These are phyloP conservation scores for Penicillium riverlandense DNA, from an alignment of 495 filamentous ascomycete genomes.

Conservation along the genomic window DNA sequence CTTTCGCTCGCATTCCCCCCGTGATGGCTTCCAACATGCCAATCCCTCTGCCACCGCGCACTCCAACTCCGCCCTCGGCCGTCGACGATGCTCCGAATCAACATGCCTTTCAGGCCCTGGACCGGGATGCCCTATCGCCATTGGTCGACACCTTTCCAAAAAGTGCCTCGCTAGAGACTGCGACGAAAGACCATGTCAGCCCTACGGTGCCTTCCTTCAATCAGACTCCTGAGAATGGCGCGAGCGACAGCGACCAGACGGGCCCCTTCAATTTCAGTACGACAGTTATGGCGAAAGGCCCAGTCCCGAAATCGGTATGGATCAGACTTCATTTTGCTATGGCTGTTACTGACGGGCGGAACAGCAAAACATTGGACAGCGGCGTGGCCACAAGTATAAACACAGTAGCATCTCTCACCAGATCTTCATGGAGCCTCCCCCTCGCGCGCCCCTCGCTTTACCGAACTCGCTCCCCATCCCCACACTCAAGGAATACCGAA, in stretches of 20 bases:
- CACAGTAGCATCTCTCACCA: constrained; percentile 95
- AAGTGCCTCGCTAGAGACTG: constrained; percentile 17
- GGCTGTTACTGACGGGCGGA: background rate
- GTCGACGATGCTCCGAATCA: constrained; percentile 41
- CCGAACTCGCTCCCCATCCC: constrained; percentile 95
- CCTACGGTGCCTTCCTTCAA: constrained; percentile 37
- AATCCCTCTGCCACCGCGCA: constrained; percentile 57
- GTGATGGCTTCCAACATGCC: constrained; percentile 54
- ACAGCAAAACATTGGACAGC: constrained; percentile 70
- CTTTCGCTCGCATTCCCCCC: too few species aligned
- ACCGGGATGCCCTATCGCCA: constrained; percentile 60
- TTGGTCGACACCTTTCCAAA: constrained; percentile 44
- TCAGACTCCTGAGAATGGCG: constrained; percentile 31
- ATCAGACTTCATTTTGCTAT: constrained; percentile 2
- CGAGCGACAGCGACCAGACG: constrained; percentile 30
- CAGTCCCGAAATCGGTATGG: constrained; percentile 72
- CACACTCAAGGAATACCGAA: constrained; percentile 75
- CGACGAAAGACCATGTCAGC: constrained; percentile 26
- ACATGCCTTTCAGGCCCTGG: constrained; percentile 35
- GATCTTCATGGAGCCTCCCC: constrained; percentile 92
- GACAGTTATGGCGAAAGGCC: constrained; percentile 65
- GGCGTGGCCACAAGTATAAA: constrained; percentile 95
- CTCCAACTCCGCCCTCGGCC: constrained; percentile 53
- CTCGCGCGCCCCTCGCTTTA: constrained; percentile 75
- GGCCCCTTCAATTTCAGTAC: constrained; percentile 93